A percentile compares a stretch with the other conserved stretches of the same genome.
These are phyloP conservation scores for Articulospora tetracladia DNA, from an alignment of 495 filamentous ascomycete genomes.

Conservation along the genomic window DNA sequence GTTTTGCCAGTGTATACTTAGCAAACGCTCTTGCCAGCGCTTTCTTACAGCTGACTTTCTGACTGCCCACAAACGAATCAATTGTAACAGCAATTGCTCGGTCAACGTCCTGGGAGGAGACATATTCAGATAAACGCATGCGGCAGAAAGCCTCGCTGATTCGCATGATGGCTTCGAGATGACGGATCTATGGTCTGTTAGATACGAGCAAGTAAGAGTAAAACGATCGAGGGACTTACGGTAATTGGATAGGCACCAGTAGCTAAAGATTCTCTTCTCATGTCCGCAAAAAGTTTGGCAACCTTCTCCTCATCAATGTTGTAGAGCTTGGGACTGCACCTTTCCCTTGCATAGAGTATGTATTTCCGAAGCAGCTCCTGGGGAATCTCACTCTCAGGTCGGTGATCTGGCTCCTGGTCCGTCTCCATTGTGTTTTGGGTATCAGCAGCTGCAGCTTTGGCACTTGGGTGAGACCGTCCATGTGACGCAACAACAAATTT, in stretches of 20 bases:
- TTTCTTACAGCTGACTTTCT: conserved; percentile 98
- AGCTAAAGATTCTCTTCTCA: conserved; percentile 86
- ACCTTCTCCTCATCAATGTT: conserved; percentile 99
- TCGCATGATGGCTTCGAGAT: conserved; percentile 95
- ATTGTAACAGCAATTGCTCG: conserved; percentile 96
- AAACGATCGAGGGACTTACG: conserved; percentile 46
- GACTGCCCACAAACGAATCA: conserved; percentile 91
- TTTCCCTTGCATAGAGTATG: conserved; percentile 92
- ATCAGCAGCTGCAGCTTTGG: conserved; percentile 44
- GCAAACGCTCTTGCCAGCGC: conserved; percentile 93
- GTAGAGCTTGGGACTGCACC: conserved; percentile 87
- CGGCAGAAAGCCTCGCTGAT: conserved; percentile 90
- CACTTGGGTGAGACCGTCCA: conserved; percentile 76
- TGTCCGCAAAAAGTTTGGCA: conserved; percentile 89
- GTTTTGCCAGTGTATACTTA: conserved; percentile 71
- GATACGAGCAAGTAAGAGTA: background rate
- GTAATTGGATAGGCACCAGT: conserved; percentile 98
- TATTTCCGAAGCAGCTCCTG: conserved; percentile 95
- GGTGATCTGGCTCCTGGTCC: conserved; percentile 41
- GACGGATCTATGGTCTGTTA: conserved; percentile 68
- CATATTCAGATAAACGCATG: conserved; percentile 94
- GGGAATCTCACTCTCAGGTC: conserved; percentile 75
- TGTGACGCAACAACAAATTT: conserved; percentile 94
- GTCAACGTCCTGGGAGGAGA: conserved; percentile 85
- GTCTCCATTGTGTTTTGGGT: conserved; percentile 46